Evolutionary conservation across 257 asterid genomes (phyloP), one percentile per base, ranked within the genome.

Genomic region (Mentha longifolia): DNA sequence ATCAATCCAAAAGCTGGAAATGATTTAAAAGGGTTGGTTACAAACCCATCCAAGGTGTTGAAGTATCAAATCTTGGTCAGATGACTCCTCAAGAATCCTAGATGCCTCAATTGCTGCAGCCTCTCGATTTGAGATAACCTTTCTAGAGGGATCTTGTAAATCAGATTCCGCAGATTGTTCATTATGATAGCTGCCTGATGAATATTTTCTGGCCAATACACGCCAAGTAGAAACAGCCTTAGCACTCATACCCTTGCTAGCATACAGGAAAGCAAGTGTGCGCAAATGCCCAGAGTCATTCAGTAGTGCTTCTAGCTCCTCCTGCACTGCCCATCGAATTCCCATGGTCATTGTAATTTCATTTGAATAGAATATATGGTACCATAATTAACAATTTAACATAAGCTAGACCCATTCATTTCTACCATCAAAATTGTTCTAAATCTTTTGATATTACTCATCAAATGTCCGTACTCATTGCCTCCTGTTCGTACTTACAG

Each of bases 21-120:
- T 15, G 37, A 56, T 49, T 16, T 12, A 60, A 28, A 37, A 78
- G 67, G 56, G 55, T 62, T 46, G 61, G 59, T 61, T 52, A 70
- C 92, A 46, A 77, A 95, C 98, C 99, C 99, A 95, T 84, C 96
- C 97, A 30, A 91, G 91, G 84, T 95, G 97, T 64, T 95, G 96
- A 74, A 95, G 87, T 50, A 95, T 86, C 80, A 95, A 84, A 74
- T 82, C 92, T 80, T 89, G 98, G 79, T 95, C 97, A 6, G 96
- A 79, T 9, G 92, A 92, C 82, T 85, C 95, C 84, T 89, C 97
- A 16, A 95, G 86, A 68, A 95, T 92, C 82, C 77, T 89, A 74
- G 98, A 71, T 20, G 96, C 98, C 85, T 92, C 97, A 35, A 73
- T 30, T 30, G 92, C 97, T 60, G 97, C 97, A 74, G 80, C 78